These are phyloP conservation scores for Geotrichum reessii DNA, from an alignment of 1,139 yeast species.

Conservation along the genomic window DNA sequence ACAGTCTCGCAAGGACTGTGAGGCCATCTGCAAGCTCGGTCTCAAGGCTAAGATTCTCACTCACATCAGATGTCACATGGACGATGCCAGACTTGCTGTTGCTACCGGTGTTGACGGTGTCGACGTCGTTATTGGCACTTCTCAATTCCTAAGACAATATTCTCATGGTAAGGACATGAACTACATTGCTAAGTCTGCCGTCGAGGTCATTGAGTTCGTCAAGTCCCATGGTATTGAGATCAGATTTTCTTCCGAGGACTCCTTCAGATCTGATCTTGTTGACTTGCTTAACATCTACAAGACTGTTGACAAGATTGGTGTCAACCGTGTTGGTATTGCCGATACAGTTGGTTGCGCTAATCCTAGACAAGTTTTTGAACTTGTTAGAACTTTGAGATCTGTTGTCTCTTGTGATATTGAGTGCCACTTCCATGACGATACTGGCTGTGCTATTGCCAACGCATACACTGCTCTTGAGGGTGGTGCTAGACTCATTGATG, in stretches of 20 bases:
- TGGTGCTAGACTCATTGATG: slow-evolving; percentile 93
- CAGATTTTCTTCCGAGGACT: slow-evolving; percentile 94
- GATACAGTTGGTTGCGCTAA: slow-evolving; percentile 99
- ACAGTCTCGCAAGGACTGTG: slow-evolving; percentile 89
- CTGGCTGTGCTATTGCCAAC: slow-evolving; percentile 98
- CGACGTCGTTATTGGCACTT: slow-evolving; percentile 96
- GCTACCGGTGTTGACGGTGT: slow-evolving; percentile 99
- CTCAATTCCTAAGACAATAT: slow-evolving; percentile 88
- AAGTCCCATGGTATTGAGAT: slow-evolving; percentile 96
- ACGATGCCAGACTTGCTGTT: slow-evolving; percentile 94
- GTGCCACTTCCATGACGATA: slow-evolving; percentile 98
- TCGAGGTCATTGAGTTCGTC: slow-evolving; percentile 95
- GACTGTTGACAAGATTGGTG: slow-evolving; percentile 96
- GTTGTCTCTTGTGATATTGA: slow-evolving; percentile 97
- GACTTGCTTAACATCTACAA: slow-evolving; percentile 92
- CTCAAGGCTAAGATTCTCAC: slow-evolving; percentile 87
- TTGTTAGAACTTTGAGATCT: slow-evolving; percentile 85
- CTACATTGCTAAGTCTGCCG: slow-evolving; percentile 92
- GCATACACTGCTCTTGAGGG: slow-evolving; percentile 98
- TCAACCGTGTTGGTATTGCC: slow-evolving; percentile 97
- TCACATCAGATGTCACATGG: slow-evolving; percentile 97
- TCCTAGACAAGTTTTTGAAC: slow-evolving; percentile 97
- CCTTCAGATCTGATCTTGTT: slow-evolving; percentile 94
- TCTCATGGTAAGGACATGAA: slow-evolving; percentile 99
- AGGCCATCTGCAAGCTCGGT: slow-evolving; percentile 95